Percentiles rank a stretch among this genome's conserved stretches.
Conservation (phyloP, 768 basidiomycete genomes). For the Sporobolomyces pararoseus region DNA sequence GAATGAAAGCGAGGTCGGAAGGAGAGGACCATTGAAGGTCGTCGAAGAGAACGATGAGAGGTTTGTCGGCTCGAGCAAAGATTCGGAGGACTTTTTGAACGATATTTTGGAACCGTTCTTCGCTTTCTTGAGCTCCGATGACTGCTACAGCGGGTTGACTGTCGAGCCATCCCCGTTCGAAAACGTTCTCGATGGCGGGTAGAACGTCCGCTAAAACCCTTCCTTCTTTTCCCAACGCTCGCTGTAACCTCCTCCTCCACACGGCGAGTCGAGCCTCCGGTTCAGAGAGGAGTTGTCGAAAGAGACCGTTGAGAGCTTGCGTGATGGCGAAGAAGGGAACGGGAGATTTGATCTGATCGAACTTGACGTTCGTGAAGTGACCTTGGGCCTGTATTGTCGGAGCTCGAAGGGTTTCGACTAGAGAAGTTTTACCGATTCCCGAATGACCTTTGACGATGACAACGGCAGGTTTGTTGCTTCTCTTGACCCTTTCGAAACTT, state of each 20-base stretch:
- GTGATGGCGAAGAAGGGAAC: constrained; percentile 42
- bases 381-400: constrained; percentile 19
- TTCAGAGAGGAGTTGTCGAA: constrained; percentile 40
- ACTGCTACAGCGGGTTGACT: constrained; percentile 12
- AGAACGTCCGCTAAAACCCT: constrained; percentile 38
- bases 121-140: constrained; percentile 26
- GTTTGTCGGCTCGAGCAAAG: constrained; percentile 33
- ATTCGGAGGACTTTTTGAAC: constrained; percentile 28
- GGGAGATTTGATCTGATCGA: constrained; percentile 41
- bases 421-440: constrained; percentile 38
- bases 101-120: constrained; percentile 23
- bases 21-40: constrained; percentile 39
- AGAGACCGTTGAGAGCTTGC: constrained; percentile 34
- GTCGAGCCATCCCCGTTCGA: constrained; percentile 29
- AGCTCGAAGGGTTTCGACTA: constrained; percentile 27
- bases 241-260: constrained; percentile 35
- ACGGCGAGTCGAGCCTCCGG: constrained; percentile 16
- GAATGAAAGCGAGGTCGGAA: constrained; percentile 36
- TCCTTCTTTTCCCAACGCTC: constrained; percentile 31
- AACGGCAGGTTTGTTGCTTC: background rate
- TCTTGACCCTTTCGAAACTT: constrained; percentile 27
- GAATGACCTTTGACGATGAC: constrained; percentile 31
- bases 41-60: constrained; percentile 37
- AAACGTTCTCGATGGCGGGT: constrained; percentile 35
- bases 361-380: constrained; percentile 35